Base-by-base conservation (phyloP, 179 eudicot species). In the Heliamphora ciliata region DNA sequence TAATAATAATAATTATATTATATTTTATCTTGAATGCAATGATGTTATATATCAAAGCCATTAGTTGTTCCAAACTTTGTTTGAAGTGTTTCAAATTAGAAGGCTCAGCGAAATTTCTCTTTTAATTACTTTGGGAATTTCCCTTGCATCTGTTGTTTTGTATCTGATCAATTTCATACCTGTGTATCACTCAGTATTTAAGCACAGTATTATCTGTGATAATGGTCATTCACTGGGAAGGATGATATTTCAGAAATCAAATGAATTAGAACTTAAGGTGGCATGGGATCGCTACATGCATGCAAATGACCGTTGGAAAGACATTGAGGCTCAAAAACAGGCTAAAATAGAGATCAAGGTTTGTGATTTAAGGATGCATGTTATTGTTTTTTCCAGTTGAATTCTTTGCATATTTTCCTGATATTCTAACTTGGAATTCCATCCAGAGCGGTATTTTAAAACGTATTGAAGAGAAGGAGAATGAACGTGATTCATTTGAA, bases 291-390 rank as follows among this genome's bases (percentile, higher is more conserved):
- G 82, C 77, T 92, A 84, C 81, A 67, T 72, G 87, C 81, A 79
- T 83, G 94, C 98, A 81, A 87, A 86, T 80, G 87, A 88, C 83
- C 91, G 83, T 74, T 90, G 87, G 82, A 93, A 88, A 85, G 82
- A 86, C 54, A 83, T 89, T 82, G 93, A 93, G 83, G 97, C 93
- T 21, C 83, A 89, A 85, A 91, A 73, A 81, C 80, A 84, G 77
- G 97, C 98, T 81, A 91, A 88, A 86, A 80, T 18, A 74, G 90
- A 84, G 78, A 86, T 74, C 66, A 92, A 92, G 97, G 99, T 94
- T 60, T 69, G 77, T 48, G 31, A 64, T 73, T 56, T 60, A 66
- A 68, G 72, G 40, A 69, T 79, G 59, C 47, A 24, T 78, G 14
- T 50, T 76, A 10, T 52, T 81, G 3, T 31, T 56, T 60, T 60